Evolutionary conservation across 2,329 filamentous ascomycete genomes (phyloP).

Genomic region (Lachnellula cervina): DNA sequence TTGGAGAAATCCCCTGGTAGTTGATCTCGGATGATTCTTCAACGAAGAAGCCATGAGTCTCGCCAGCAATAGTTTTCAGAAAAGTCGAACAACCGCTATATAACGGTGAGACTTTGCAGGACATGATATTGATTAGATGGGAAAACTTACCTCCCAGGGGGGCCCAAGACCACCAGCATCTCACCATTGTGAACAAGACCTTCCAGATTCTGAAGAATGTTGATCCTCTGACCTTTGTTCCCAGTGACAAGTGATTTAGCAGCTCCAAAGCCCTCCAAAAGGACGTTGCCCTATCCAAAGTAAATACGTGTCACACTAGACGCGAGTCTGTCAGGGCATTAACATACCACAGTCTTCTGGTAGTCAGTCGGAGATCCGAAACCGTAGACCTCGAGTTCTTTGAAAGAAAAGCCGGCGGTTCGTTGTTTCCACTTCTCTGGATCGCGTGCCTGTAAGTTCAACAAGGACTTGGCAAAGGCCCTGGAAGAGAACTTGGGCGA

Average conservation of each 20-base stretch:
- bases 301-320: background rate
- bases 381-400: constrained; percentile 63
- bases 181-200: constrained; percentile 61
- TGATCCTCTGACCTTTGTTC: constrained; percentile 40
- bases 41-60: constrained; percentile 53
- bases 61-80: constrained; percentile 54
- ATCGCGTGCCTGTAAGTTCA: constrained; percentile 47
- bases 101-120: background rate
- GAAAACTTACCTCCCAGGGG: constrained; percentile 54
- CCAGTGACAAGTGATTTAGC: constrained; percentile 44
- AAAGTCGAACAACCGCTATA: constrained; percentile 59
- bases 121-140: background rate
- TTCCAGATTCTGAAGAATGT: constrained; percentile 59
- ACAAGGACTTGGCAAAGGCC: constrained; percentile 55
- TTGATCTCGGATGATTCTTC: constrained; percentile 49
- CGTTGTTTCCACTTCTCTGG: constrained; percentile 50
- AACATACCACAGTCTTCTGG: constrained; percentile 53
- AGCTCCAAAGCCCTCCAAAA: constrained; percentile 43
- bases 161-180: constrained; percentile 63
- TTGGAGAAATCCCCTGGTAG: constrained; percentile 53
- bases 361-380: constrained; percentile 65
- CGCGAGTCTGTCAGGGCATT: background rate
- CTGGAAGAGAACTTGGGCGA: constrained; percentile 48
- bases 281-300: constrained; percentile 43
- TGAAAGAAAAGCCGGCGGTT: constrained; percentile 60